A percentile compares a stretch with the other conserved stretches of the same genome.
These are phyloP conservation scores for Diversispora epigaea DNA, from an alignment of 192 early-diverging fungal genomes.

Conservation along the genomic window DNA sequence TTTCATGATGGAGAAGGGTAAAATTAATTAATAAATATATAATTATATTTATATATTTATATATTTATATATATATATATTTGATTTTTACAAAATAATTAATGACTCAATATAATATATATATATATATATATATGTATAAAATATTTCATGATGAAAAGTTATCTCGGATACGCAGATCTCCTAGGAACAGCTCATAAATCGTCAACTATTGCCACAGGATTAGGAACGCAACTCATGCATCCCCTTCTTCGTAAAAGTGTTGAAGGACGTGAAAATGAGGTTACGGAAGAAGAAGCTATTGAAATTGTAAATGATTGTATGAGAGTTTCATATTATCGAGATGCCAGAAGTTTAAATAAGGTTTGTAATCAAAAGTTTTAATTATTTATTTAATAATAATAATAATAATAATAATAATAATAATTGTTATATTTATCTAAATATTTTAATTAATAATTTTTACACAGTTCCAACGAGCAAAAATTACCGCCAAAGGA, in stretches of 20 bases:
- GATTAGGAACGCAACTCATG: conserved; percentile 87
- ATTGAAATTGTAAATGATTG: conserved; percentile 78
- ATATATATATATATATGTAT: too few species aligned
- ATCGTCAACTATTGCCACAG: conserved; percentile 87
- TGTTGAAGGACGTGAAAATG: conserved; percentile 82
- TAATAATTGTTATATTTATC: too few species aligned
- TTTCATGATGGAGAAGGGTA: conserved; percentile 72
- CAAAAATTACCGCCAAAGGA: conserved; percentile 83
- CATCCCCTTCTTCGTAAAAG: conserved; percentile 90
- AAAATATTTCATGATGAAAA: conserved; percentile 25
- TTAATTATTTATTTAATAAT: not conserved
- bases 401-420: too few species aligned
- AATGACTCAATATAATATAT: too few species aligned
- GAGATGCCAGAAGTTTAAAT: conserved; percentile 91
- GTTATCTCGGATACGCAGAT: conserved; percentile 91
- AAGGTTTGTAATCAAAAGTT: conserved; percentile 56
- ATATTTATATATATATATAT: not conserved
- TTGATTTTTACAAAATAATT: too few species aligned
- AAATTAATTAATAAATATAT: not conserved
- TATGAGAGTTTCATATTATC: conserved; percentile 92
- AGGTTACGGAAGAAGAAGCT: conserved; percentile 88
- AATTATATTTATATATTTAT: too few species aligned
- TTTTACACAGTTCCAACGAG: conserved; percentile 74
- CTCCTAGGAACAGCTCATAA: conserved; percentile 93
- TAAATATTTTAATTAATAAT: conserved; percentile 18